These are phyloP conservation scores for Ustilago loliicola DNA, from an alignment of 1,284 basidiomycete species.

Conservation along the genomic window DNA sequence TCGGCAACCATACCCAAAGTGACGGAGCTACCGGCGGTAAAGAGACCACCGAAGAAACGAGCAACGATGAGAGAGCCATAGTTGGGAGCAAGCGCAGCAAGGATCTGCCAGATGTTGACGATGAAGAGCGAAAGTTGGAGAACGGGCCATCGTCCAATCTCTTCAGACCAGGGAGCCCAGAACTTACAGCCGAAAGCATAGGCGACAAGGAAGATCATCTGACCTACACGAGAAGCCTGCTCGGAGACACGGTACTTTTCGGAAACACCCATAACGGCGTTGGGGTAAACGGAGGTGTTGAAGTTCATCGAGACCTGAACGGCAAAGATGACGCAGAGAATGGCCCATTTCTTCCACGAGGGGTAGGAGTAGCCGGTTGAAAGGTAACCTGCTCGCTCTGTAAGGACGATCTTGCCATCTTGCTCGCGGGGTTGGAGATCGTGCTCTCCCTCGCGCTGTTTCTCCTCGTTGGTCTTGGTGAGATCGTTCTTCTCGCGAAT, in stretches of 20 bases:
- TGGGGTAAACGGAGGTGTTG: conserved; percentile 70
- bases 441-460: conserved; percentile 49
- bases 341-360: conserved; percentile 70
- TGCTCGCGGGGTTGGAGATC: conserved; percentile 43
- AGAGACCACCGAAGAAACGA: conserved; percentile 70
- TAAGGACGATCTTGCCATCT: conserved; percentile 69
- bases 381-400: conserved; percentile 67
- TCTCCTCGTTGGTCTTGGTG: conserved; percentile 49
- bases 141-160: conserved; percentile 69
- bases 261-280: conserved; percentile 61
- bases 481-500: conserved; percentile 50
- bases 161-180: conserved; percentile 70
- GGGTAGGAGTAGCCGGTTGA: conserved; percentile 64
- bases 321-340: conserved; percentile 71
- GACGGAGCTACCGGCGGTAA: conserved; percentile 71
- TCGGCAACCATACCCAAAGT: conserved; percentile 72
- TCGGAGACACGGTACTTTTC: conserved; percentile 69
- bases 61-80: conserved; percentile 67
- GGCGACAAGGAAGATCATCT: conserved; percentile 71
- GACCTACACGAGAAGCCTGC: conserved; percentile 71
- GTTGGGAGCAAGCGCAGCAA: conserved; percentile 67
- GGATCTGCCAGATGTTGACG: conserved; percentile 70
- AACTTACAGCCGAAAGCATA: conserved; percentile 71
- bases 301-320: conserved; percentile 71
- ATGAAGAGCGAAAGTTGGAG: conserved; percentile 66